These are phyloP conservation scores for Ramalina intermedia DNA, from an alignment of 495 filamentous ascomycete species.

Conservation along the genomic window DNA sequence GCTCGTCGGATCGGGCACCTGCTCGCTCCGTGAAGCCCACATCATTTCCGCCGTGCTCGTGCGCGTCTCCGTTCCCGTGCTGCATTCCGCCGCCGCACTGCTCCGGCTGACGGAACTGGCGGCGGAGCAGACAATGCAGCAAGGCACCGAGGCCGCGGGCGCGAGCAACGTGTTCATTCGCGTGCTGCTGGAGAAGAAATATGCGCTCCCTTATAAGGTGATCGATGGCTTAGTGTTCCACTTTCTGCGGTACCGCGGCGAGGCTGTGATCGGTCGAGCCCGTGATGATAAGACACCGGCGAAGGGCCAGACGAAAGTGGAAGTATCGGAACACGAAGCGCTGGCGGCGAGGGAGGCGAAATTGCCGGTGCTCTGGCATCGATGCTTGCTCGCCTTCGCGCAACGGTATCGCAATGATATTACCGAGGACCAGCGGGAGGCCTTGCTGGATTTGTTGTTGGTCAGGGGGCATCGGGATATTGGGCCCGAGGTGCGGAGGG, in stretches of 20 bases:
- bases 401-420: slow-evolving; percentile 88
- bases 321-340: neutral
- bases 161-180: slow-evolving; percentile 89
- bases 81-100: slow-evolving; percentile 86
- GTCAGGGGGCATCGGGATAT: slow-evolving; percentile 78
- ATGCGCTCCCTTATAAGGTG: slow-evolving; percentile 87
- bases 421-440: slow-evolving; percentile 86
- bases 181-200: slow-evolving; percentile 86
- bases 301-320: neutral
- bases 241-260: slow-evolving; percentile 70
- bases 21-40: slow-evolving; percentile 79
- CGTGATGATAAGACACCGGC: slow-evolving; percentile 5
- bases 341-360: slow-evolving; percentile 37
- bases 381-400: slow-evolving; percentile 76
- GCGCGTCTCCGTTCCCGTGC: slow-evolving; percentile 65
- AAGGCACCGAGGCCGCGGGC: slow-evolving; percentile 57
- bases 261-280: slow-evolving; percentile 3
- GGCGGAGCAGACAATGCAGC: slow-evolving; percentile 61
- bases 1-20: slow-evolving; percentile 58
- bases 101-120: slow-evolving; percentile 87
- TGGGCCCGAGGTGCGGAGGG: slow-evolving; percentile 80
- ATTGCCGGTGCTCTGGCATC: slow-evolving; percentile 82
- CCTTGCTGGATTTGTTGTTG: slow-evolving; percentile 75
- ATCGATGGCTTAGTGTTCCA: slow-evolving; percentile 92
- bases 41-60: slow-evolving; percentile 76